phyloP scores from a whole-genome alignment of 2,329 filamentous ascomycete genomes.

The Albophoma yamanashiensis region DNA sequence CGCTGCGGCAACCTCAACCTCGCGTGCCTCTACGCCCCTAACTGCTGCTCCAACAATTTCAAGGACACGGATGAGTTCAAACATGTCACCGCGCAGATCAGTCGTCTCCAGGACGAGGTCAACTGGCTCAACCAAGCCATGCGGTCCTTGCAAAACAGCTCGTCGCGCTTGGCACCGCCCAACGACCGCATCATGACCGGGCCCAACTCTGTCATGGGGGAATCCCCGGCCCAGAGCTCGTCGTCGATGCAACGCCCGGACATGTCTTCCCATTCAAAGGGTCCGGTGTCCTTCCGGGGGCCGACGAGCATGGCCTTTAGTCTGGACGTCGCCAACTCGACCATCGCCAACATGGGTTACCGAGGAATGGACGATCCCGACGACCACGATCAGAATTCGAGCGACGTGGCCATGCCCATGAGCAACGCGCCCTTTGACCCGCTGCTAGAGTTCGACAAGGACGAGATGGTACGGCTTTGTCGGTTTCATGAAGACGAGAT shows the following conservation, averaged over 20 bases:
- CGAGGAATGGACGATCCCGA: constrained; percentile 48
- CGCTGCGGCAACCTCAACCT: constrained; percentile 59
- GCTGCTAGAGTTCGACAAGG: constrained; percentile 65
- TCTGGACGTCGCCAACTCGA: constrained; percentile 77
- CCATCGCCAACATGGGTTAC: constrained; percentile 83
- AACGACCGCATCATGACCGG: constrained; percentile 31
- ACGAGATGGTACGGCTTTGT: constrained; percentile 72
- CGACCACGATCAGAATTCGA: constrained; percentile 38
- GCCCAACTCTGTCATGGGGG: constrained; percentile 20
- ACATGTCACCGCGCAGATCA: constrained; percentile 65
- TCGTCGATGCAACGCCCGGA: constrained; percentile 27
- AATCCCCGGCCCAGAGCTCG: constrained; percentile 32
- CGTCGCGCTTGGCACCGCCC: constrained; percentile 31
- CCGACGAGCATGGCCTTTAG: constrained; percentile 80
- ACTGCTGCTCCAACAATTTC: constrained; percentile 66
- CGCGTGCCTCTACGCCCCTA: constrained; percentile 54
- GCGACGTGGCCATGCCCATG: constrained; percentile 8
- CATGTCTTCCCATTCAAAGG: constrained; percentile 31
- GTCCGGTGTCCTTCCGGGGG: constrained; percentile 61
- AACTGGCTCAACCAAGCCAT: constrained; percentile 65
- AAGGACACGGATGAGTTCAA: constrained; percentile 90
- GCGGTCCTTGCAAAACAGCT: constrained; percentile 51
- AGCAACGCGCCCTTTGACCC: constrained; percentile 50
- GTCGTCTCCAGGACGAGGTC: constrained; percentile 73
- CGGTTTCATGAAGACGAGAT: constrained; percentile 81